Base-by-base conservation (phyloP, 2,329 filamentous ascomycete genomes). In the Shiraia sp. region DNA sequence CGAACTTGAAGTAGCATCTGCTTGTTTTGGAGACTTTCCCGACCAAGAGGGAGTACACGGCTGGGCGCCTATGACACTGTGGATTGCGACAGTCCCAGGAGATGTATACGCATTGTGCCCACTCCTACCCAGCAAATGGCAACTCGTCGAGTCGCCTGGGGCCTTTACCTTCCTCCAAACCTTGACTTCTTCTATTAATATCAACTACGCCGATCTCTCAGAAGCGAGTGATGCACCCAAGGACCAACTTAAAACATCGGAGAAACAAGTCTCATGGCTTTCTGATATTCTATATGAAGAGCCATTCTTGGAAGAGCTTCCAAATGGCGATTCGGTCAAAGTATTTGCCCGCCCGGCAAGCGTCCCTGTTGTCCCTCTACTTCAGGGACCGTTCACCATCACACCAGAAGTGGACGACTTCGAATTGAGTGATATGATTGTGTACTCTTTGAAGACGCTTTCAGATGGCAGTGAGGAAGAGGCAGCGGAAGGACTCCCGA, bases 31-130 rank as follows among this genome's bases (percentile, higher is more conserved):
- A 10, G 90, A 90, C 17, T 74, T 66, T 36, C 80, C 79, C 8
- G 73, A 68, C 23, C 60, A 69, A 40, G 75, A 79, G 39, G 79
- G 78, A 26, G 80, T 84, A 51, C 76, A 82, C 58, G 79, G 80
- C 2, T 99, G 93, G 93, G 88, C 90, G 6, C 83, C 91, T 8
- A 96, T 96, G 88, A 97, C 93, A 0, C 77, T 99, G 9, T 99
- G 92, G 89, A 75, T 97, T 36, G 90, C 91, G n/a, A 99, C 96
- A 87, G 83, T 83, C 26, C 87, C 90, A 45, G 93, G 93, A 3
- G 91, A 96, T 62, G 80, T 97, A 5, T 99, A 99, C 63, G 91
- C 92, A 2, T 75, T 99, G 7, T 96, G 91, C 63, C 93, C 93
- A 2, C 77, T 99, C 28, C 75, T 99, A 23, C 93, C 93, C 1